Base-by-base conservation (phyloP, 345 rosid species). In the Lepidium africanum region DNA sequence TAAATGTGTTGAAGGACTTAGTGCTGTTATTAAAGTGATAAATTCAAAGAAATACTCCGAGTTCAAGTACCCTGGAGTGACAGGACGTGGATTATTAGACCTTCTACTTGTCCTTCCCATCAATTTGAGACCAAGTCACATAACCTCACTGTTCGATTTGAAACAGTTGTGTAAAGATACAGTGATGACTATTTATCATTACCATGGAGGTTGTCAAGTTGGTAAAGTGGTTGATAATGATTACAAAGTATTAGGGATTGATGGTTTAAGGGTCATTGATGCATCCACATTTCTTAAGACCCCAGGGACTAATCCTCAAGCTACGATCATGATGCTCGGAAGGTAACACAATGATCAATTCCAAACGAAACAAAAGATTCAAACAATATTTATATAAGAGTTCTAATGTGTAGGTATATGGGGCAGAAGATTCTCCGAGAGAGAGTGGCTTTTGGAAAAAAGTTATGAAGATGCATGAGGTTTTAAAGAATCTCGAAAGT, bases 321-420 rank as follows among this genome's bases (percentile, higher is more conserved):
- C 88, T 16, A 84, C 91, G 10, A 69, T 82, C 36, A 85, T 87
- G 94, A 85, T 87, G 94, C 85, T 88, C 12, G 91, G 91, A 80
- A 88, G 94, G 91, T 88, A 76, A 41, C 10, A 32, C 37, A 19
- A n/a, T 1, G 45, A 57, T 27, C 9, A 30, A 38, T 27, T 27
- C 36, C 16, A 38, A 63, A 59, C 7, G 41, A 32, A n/a, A n/a
- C 15, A 50, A 30, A 9, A 9, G 14, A 57, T 50, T 4, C 23
- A 49, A 55, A 42, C 21, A 21, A 17, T 51, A 30, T 37, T 11
- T 16, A 10, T 27, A n/a, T 49, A 39, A 53, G 11, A 30, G 40
- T 49, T 70, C 3, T 62, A 42, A n/a, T 17, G 52, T 57, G 48
- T 66, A 80, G 86, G 65, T 83, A 83, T 64, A 71, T 80, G 82